Evolutionary conservation across 2,329 filamentous ascomycete species (phyloP), one percentile per base, ranked within the genome.

Genomic region (Herpotrichia juniperi): DNA sequence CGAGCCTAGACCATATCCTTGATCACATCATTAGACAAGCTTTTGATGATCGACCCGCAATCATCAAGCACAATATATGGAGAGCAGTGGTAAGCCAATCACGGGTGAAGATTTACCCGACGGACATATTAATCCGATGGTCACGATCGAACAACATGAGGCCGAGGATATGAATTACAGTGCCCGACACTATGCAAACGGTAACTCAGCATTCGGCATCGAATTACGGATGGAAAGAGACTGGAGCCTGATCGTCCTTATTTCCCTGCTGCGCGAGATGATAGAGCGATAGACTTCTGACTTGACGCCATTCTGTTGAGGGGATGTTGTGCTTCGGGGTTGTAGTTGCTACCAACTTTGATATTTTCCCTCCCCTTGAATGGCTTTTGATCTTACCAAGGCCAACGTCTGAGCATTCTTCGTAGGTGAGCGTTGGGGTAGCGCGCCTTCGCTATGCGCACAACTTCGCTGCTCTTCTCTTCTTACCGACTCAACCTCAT

Each of bases 391-490:
- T 46, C 35, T 10, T 10, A n/a, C 22, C n/a, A 19, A n/a, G 8
- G 6, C 14, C 10, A 21, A 11, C 17, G 9, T 24, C n/a, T 28
- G 26, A 6, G 8, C 19, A 22, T 5, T 17, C 30, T 28, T 6
- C 8, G 44, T 49, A 21, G 46, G 24, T 30, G 21, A 44, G 21
- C 7, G 6, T 37, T 45, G 21, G 17, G 28, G 26, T 4, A 39
- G 21, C 30, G 3, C 32, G 24, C 6, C 21, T 45, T 96, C 91
- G 62, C 96, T 91, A 51, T 55, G 53, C 31, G 42, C 21, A 32
- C 14, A 96, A 79, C 77, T 96, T 89, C 72, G 88, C 85, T 57
- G 96, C 81, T 1, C 91, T 92, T 55, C 83, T 87, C 85, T 67
- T 87, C 89, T 35, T 10, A 19, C 22, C 86, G 86, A 74, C 91